Percentiles rank a stretch among this genome's conserved stretches.
phyloP scores from a whole-genome alignment of 805 yeast genomes.

The Debaryomyces hansenii region DNA sequence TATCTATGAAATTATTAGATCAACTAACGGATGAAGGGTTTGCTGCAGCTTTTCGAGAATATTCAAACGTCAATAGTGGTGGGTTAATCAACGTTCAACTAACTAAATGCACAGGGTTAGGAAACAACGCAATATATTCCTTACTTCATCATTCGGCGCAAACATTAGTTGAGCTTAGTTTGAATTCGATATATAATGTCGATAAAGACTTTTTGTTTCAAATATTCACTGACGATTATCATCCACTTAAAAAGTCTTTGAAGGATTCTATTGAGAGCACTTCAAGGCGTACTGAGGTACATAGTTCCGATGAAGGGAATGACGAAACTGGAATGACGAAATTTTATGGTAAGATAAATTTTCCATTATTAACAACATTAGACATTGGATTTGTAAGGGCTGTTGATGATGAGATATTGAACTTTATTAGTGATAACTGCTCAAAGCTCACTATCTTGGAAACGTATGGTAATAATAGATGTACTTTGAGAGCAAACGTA shows the following conservation, averaged over 20 bases:
- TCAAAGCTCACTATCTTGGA: conserved; percentile 65
- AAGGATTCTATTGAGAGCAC: conserved; percentile 4
- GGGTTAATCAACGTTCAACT: conserved; percentile 64
- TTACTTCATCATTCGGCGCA: conserved; percentile 60
- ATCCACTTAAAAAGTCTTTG: conserved; percentile 10
- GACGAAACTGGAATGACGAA: conserved; percentile 8
- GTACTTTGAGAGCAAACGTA: conserved; percentile 54
- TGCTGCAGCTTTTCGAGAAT: conserved; percentile 54
- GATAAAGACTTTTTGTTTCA: conserved; percentile 50
- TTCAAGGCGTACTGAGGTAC: neutral
- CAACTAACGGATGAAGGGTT: conserved; percentile 72
- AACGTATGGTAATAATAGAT: conserved; percentile 76
- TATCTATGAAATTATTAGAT: conserved; percentile 61
- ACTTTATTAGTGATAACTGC: conserved; percentile 56
- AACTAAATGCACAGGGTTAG: conserved; percentile 63
- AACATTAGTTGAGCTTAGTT: conserved; percentile 65
- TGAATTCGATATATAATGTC: conserved; percentile 71
- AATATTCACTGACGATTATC: conserved; percentile 38
- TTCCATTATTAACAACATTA: conserved; percentile 64
- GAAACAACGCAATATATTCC: conserved; percentile 61
- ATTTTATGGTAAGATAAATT: conserved; percentile 19
- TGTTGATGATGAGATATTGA: conserved; percentile 69
- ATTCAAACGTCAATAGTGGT: conserved; percentile 46
- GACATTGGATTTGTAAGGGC: conserved; percentile 81
- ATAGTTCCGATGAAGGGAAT: neutral